Conservation (phyloP, 495 filamentous ascomycete species). For the Tetracladium marchalianum region DNA sequence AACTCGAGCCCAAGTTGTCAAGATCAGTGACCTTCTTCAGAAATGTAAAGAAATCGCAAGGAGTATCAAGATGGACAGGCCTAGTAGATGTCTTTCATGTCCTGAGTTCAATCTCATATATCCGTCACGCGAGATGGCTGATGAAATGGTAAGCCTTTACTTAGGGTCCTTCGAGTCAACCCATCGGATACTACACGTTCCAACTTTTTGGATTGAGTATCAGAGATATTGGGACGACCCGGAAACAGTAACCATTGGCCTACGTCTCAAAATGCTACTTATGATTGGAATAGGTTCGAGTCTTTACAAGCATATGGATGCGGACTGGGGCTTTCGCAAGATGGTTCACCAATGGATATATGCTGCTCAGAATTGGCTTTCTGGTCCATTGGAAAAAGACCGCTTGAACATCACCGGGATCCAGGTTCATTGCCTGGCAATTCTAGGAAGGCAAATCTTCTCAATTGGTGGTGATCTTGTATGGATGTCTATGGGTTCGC, state of each 20-base stretch:
- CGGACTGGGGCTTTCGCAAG: slow-evolving; percentile 24
- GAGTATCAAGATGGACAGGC: slow-evolving; percentile 21
- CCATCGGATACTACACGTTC: slow-evolving; percentile 47
- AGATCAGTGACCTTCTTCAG: slow-evolving; percentile 23
- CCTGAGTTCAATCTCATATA: slow-evolving; percentile 24
- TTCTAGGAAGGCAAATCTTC: slow-evolving; percentile 42
- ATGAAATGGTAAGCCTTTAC: slow-evolving; percentile 44
- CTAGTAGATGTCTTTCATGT: slow-evolving; percentile 17
- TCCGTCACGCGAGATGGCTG: slow-evolving; percentile 37
- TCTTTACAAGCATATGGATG: slow-evolving; percentile 26
- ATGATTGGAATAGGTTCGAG: slow-evolving; percentile 44
- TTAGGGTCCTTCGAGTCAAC: slow-evolving; percentile 46
- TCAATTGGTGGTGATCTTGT: slow-evolving; percentile 42
- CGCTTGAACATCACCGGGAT: slow-evolving; percentile 37
- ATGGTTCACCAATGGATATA: slow-evolving; percentile 41
- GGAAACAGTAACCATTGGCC: slow-evolving; percentile 21
- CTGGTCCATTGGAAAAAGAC: slow-evolving; percentile 41
- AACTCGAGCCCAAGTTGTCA: slow-evolving; percentile 11
- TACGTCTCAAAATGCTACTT: slow-evolving; percentile 41
- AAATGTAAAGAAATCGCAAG: slow-evolving; percentile 24
- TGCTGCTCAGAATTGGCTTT: slow-evolving; percentile 45
- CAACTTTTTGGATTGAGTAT: slow-evolving; percentile 46
- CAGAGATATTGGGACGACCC: slow-evolving; percentile 35
- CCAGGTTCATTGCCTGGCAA: slow-evolving; percentile 43
- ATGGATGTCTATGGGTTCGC: slow-evolving; percentile 44